Percentiles rank a stretch among this genome's conserved stretches.
Conservation (phyloP, 352 stramenopile species). For the Elongisporangium undulatum region DNA sequence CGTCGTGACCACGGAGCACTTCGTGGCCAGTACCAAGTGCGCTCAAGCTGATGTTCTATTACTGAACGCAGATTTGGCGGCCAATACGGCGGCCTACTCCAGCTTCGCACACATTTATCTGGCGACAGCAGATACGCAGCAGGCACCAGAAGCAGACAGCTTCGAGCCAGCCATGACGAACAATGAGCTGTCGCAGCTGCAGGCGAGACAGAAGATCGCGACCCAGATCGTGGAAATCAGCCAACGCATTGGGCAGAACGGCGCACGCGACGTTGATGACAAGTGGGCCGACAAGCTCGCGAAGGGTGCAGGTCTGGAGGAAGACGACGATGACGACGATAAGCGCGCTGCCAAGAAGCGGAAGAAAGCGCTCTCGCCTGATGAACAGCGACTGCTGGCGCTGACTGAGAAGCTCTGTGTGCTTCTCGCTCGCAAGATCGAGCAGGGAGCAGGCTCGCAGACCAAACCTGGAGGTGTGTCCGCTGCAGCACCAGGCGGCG, state of each 20-base stretch:
- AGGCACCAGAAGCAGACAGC: constrained; percentile 3
- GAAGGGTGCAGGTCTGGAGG: constrained; percentile 42
- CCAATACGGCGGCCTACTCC: constrained; percentile 6
- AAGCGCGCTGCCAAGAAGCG: constrained; percentile 31
- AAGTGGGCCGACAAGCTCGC: constrained; percentile 63
- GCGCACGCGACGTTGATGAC: constrained; percentile 23
- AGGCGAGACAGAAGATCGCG: constrained; percentile 49
- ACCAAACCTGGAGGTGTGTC: neutral
- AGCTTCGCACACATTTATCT: constrained; percentile 39
- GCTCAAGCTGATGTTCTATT: constrained; percentile 32
- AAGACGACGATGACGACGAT: constrained; percentile 33
- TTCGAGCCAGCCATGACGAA: constrained; percentile 10
- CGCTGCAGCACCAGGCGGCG: constrained; percentile 17
- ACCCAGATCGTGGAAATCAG: constrained; percentile 46
- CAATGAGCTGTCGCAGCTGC: constrained; percentile 36
- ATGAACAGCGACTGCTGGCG: constrained; percentile 68
- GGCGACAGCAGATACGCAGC: constrained; percentile 3
- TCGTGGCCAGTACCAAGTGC: constrained; percentile 25
- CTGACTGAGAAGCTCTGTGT: constrained; percentile 71
- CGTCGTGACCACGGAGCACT: constrained; percentile 61
- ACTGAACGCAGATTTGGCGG: constrained; percentile 14
- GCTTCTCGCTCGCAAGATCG: constrained; percentile 32
- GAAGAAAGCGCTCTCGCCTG: constrained; percentile 32
- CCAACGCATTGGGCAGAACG: constrained; percentile 28
- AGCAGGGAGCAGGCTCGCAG: constrained; percentile 6